Evolutionary conservation across 176 grass and related monocot genomes (phyloP), one percentile per base, ranked within the genome.

Genomic region (Microstegium vimineum): DNA sequence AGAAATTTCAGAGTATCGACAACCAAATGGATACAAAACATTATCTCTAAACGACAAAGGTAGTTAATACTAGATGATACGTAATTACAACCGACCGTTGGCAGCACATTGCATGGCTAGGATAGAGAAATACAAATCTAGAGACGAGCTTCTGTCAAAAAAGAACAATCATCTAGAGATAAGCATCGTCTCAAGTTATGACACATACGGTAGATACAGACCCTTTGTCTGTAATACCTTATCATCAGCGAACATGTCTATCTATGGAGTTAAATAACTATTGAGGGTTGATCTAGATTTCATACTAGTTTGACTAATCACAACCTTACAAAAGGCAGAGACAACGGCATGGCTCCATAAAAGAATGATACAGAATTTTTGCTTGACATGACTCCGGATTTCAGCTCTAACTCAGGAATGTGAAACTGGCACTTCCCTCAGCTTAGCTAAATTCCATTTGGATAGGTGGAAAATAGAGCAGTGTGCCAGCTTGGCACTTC

Each of bases 291-390:
- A 90, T 30, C 51, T 66, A 86, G 37, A 51, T 83, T 74, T 79
- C 85, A 52, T 5, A 25, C 26, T 74, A n/a, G 79, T 78, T 79
- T 90, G 79, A 86, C 84, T 64, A 46, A 74, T 73, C 49, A 82
- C 18, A 83, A 79, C 59, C 74, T 79, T 90, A 90, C 88, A 90
- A 83, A 66, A 68, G 68, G 68, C 6, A 83, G 23, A 49, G 79
- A 86, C 79, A 86, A 49, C 62, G 61, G 68, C 79, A 34, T 83
- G 1, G 4, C 74, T 32, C 62, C 79, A 83, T 57, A 56, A 54
- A 79, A 8, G 12, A 78, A 82, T 28, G 30, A 65, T 28, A 43
- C 77, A 43, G 17, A 76, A 81, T 26, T 77, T 76, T 81, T 34
- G 31, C 15, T 22, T 26, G 67, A 59, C 61, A 79, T 46, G 66